phyloP scores from a whole-genome alignment of 345 rosid species.

The Brassica cretica region DNA sequence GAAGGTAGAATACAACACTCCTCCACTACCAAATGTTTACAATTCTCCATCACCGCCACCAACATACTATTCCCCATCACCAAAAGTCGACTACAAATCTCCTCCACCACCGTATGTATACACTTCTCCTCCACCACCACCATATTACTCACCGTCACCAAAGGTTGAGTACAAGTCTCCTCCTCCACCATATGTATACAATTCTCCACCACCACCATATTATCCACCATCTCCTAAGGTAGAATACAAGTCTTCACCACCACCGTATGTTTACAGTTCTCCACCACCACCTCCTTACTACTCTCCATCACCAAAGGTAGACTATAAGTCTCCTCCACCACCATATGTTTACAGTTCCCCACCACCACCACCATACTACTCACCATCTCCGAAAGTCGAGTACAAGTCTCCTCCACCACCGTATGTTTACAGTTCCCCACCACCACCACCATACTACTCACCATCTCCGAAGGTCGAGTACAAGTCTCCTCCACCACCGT shows the following conservation, averaged over 20 bases:
- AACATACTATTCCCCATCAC: background rate
- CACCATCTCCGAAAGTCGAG: background rate
- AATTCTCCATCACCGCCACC: background rate
- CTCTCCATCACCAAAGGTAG: background rate
- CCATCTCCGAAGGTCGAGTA: background rate
- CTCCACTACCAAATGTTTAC: background rate
- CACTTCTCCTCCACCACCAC: slow-evolving; percentile 1
- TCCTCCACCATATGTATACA: background rate
- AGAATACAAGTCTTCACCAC: background rate
- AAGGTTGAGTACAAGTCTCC: background rate
- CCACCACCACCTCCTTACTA: slow-evolving; percentile 11
- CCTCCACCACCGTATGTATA: background rate
- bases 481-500: slow-evolving; percentile 19
- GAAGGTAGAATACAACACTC: background rate
- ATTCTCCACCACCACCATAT: background rate
- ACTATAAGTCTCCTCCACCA: slow-evolving; percentile 20
- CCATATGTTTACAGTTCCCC: slow-evolving; percentile 13
- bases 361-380: slow-evolving; percentile 12
- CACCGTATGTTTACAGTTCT: background rate
- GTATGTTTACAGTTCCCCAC: slow-evolving; percentile 12
- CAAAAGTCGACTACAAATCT: slow-evolving; percentile 1
- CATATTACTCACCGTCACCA: background rate
- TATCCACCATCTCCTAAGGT: background rate
- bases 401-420: slow-evolving; percentile 22
- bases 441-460: slow-evolving; percentile 4